A percentile compares a stretch with the other conserved stretches of the same genome.
Evolutionary conservation across 192 early-diverging fungal species (phyloP).

Genomic region (Entomortierella parvispora): DNA sequence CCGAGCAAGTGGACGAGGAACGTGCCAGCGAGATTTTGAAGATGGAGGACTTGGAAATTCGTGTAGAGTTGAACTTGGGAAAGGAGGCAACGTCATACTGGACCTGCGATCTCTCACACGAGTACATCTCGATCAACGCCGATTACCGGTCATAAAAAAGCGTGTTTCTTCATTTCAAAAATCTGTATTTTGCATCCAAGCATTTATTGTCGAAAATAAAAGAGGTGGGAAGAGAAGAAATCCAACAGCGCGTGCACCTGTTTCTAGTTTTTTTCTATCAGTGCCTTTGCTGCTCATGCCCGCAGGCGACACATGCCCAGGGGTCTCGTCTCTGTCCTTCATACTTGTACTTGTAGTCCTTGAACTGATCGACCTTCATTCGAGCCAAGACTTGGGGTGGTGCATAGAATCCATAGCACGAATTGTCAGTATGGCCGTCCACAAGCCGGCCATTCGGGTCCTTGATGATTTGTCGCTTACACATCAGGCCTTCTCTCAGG

Average conservation of each 20-base stretch:
- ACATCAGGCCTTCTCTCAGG: conserved; percentile 18
- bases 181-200: no score
- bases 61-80: conserved; percentile 83
- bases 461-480: neutral
- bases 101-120: conserved; percentile 95
- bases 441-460: no score
- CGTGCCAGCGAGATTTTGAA: conserved; percentile 85
- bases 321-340: neutral
- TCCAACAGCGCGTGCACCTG: neutral
- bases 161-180: no score
- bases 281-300: neutral
- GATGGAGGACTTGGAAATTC: conserved; percentile 85
- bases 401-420: conserved; percentile 30
- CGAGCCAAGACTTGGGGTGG: conserved; percentile 9
- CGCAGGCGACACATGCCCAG: conserved; percentile 19
- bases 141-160: conserved; percentile 80
- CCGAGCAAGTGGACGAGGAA: conserved; percentile 81
- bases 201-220: no score
- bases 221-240: no score
- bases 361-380: neutral
- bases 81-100: conserved; percentile 83
- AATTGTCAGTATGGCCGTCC: neutral
- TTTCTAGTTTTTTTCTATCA: neutral
- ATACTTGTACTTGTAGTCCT: neutral
- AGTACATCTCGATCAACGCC: conserved; percentile 94